A percentile compares a stretch with the other conserved stretches of the same genome.
These are phyloP conservation scores for Hordeum marinum DNA, from an alignment of 176 grass and related monocot species.

Conservation along the genomic window DNA sequence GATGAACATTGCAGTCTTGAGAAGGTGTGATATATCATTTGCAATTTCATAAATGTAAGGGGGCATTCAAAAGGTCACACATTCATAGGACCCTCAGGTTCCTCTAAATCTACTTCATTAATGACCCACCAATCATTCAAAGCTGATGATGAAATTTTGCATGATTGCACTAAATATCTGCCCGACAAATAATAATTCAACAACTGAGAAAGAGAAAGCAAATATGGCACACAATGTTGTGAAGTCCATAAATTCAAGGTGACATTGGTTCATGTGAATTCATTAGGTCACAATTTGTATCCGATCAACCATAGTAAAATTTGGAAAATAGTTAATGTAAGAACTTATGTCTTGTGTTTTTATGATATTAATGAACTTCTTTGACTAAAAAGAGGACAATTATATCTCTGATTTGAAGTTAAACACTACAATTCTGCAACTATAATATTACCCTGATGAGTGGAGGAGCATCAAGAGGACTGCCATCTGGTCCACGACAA, in stretches of 20 bases:
- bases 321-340: not conserved
- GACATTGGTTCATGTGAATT: not conserved
- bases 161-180: slow-evolving; percentile 6
- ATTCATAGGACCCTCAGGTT: not conserved
- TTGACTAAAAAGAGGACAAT: slow-evolving; percentile 15
- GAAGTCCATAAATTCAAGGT: slow-evolving; percentile 8
- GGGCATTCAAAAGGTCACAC: not conserved
- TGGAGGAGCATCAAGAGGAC: slow-evolving; percentile 83
- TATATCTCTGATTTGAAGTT: not conserved
- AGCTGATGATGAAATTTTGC: not conserved
- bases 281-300: not conserved
- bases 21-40: not conserved
- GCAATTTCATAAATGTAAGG: not conserved
- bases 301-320: not conserved
- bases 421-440: not conserved
- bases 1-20: not conserved
- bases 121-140: not conserved
- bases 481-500: slow-evolving; percentile 82
- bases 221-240: not conserved
- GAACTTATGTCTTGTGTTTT: not conserved
- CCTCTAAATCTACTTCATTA: not conserved
- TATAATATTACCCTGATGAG: slow-evolving; percentile 64
- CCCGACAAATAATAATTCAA: not conserved
- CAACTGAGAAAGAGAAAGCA: not conserved
- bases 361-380: not conserved